Evolutionary conservation across 208 protist species (phyloP).

Genomic region (Angomonas deanei): DNA sequence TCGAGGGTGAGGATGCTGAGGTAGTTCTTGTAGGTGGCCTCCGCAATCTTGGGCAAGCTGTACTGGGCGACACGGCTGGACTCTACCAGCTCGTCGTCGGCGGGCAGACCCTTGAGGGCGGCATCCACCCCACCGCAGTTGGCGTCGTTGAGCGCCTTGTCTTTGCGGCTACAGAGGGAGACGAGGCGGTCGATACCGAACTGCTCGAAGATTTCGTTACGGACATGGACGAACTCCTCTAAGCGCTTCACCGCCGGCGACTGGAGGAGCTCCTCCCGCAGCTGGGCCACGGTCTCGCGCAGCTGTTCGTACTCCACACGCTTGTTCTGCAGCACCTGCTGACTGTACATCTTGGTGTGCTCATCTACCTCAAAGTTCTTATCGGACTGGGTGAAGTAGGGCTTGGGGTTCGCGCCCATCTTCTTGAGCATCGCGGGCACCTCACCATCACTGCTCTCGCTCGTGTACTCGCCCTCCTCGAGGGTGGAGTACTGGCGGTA

Average conservation of each 20-base stretch:
- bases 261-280: conserved; percentile 43
- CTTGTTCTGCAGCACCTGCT: conserved; percentile 84
- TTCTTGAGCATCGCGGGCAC: conserved; percentile 60
- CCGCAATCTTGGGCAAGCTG: conserved; percentile 72
- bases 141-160: conserved; percentile 61
- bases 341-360: conserved; percentile 85
- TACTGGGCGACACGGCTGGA: conserved; percentile 70
- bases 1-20: conserved; percentile 50
- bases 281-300: conserved; percentile 44
- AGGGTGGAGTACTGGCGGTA: conserved; percentile 81
- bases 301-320: conserved; percentile 83
- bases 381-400: conserved; percentile 59
- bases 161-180: conserved; percentile 57
- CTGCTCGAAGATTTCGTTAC: conserved; percentile 51
- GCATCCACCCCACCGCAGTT: conserved; percentile 64
- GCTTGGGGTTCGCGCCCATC: conserved; percentile 54
- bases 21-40: conserved; percentile 76
- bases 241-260: conserved; percentile 41
- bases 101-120: conserved; percentile 21
- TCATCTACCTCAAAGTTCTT: conserved; percentile 68
- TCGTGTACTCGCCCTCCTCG: conserved; percentile 70
- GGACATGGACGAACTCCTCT: conserved; percentile 55
- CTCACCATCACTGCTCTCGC: conserved; percentile 75
- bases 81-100: conserved; percentile 46
- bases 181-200: conserved; percentile 79